phyloP scores from a whole-genome alignment of 495 filamentous ascomycete genomes.

The Trichoderma gamsii region DNA sequence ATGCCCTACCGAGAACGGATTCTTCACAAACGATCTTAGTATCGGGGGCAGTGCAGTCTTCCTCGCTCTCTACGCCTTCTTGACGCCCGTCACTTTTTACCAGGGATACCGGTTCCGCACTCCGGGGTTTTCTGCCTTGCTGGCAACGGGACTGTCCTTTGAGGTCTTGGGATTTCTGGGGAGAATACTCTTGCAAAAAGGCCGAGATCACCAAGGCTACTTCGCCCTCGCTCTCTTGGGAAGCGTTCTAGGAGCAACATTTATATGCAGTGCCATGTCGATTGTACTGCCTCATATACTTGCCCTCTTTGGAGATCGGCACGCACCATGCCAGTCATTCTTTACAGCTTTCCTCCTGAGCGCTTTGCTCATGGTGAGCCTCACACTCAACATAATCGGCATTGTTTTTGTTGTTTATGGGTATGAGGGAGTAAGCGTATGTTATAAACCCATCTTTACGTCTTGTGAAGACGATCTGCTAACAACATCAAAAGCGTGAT shows the following conservation, averaged over 20 bases:
- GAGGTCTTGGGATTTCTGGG: constrained; percentile 39
- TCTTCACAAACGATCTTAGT: constrained; percentile 26
- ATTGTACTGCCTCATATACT: constrained; percentile 33
- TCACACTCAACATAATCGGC: constrained; percentile 35
- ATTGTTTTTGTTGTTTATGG: constrained; percentile 21
- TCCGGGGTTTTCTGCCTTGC: constrained; percentile 26
- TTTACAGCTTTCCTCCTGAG: constrained; percentile 30
- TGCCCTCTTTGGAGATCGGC: constrained; percentile 35
- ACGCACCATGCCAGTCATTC: constrained; percentile 24
- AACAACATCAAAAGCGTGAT: constrained; percentile 14
- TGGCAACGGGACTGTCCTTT: constrained; percentile 31
- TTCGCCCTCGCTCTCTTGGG: constrained; percentile 37
- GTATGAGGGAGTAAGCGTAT: constrained; percentile 19
- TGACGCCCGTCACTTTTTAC: constrained; percentile 32
- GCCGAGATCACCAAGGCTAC: constrained; percentile 22
- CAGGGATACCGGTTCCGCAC: constrained; percentile 35
- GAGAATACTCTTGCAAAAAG: constrained; percentile 29
- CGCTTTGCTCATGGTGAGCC: constrained; percentile 26
- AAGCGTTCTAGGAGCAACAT: constrained; percentile 33
- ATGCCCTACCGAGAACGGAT: constrained; percentile 23
- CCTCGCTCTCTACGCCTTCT: constrained; percentile 34
- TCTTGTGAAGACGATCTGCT: constrained; percentile 14
- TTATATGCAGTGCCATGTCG: constrained; percentile 33
- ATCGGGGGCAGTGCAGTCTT: constrained; percentile 32
- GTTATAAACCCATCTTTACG: neutral